These are phyloP conservation scores for Chlorella sp. DNA, from an alignment of 139 green algal species.

Conservation along the genomic window DNA sequence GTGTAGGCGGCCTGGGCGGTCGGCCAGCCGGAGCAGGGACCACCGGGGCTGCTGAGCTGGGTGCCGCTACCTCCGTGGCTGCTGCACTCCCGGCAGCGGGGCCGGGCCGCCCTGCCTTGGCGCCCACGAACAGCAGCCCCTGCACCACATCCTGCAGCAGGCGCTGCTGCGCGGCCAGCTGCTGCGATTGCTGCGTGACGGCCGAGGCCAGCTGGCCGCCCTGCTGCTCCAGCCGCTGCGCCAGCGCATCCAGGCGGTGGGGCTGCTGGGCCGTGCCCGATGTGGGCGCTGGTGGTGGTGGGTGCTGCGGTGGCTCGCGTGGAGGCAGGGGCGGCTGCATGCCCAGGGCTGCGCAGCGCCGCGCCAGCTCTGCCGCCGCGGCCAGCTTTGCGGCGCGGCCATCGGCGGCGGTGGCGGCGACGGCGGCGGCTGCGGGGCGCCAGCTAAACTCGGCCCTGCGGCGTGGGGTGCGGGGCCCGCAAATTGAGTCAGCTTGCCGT, in stretches of 20 bases:
- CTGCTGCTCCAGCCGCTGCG: not conserved
- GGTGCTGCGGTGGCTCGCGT: too few species aligned
- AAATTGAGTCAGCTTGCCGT: too few species aligned
- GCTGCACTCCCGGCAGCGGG: not conserved
- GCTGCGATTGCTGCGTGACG: not conserved
- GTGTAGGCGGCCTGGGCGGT: too few species aligned
- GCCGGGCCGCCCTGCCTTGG: not conserved
- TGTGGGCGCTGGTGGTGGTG: not conserved
- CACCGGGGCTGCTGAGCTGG: not conserved
- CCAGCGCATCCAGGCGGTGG: not conserved
- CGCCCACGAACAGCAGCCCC: conserved; percentile 30
- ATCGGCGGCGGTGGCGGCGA: too few species aligned
- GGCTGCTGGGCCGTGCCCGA: not conserved
- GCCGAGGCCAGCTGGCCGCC: not conserved
- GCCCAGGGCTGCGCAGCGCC: not conserved
- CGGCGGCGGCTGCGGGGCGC: too few species aligned
- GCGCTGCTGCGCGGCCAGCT: conserved; percentile 26
- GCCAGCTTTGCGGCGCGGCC: not conserved
- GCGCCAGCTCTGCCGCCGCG: not conserved
- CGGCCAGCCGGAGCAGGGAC: not conserved
- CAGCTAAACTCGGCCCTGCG: not conserved
- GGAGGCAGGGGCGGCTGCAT: not conserved
- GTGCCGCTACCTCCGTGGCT: not conserved
- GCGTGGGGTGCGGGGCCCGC: too few species aligned
- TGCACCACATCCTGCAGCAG: conserved; percentile 25